Base-by-base conservation (phyloP, 805 yeast species). In the Clavispora phyllophila region DNA sequence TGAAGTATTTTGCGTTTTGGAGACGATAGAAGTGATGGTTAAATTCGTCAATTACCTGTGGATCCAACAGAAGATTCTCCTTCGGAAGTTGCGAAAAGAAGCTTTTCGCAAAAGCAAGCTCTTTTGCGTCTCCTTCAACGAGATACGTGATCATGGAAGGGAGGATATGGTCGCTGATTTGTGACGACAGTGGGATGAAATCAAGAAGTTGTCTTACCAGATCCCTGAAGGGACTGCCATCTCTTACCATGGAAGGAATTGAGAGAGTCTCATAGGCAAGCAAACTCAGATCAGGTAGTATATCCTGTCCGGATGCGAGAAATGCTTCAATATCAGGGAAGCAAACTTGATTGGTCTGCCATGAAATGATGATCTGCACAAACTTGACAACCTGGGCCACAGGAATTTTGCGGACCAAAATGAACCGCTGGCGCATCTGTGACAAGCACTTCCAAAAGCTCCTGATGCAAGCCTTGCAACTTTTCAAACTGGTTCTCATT, bases 401-500 rank as follows among this genome's bases (percentile, higher is more conserved):
- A 28, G 57, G 57, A 36, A 79, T 67, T 10, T 69, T 67, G 55
- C 87, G 66, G 23, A 70, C 65, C 5, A 70, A 55, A 2, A 78
- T 66, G 54, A 84, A 81, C 29, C 73, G 76, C 39, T 73, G 66
- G 37, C 78, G 63, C 42, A 83, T 60, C 18, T 62, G 61, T 12
- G 79, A 71, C 51, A 81, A 70, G 3, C 81, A 79, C 32, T 65
- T 57, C 45, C 79, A 78, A 51, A 81, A 84, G 24, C 68, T 60
- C 18, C 65, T 46, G 5, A 80, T 63, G 60, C 93, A 85, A 5
- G 69, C 61, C 2, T 69, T 63, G 60, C 93, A 85, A 3, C 56
- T 45, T 28, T 64, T 60, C 12, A 84, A 59, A 19, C 72, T 63
- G 1, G 60, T 56, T 4, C 61, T 57, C 38, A 77, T 63, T 70